Evolutionary conservation across 129 eudicot species (phyloP).

Genomic region (Glebionis coronaria): DNA sequence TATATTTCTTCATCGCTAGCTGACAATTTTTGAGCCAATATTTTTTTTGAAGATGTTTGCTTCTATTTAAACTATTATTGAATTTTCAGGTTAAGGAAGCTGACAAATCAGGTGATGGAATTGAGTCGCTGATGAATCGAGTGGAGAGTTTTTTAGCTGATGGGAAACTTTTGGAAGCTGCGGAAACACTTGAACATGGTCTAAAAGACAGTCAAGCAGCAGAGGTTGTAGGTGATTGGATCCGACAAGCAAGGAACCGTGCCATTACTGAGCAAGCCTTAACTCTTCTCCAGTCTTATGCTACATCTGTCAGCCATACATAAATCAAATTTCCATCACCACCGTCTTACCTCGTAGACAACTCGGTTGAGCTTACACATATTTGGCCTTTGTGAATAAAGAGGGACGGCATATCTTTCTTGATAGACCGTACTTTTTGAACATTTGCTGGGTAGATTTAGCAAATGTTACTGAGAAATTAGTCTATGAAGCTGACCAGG

Average conservation of each 20-base stretch:
- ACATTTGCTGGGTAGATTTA: not conserved
- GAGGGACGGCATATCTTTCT: slow-evolving; percentile 11
- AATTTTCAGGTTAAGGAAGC: slow-evolving; percentile 67
- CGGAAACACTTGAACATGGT: slow-evolving; percentile 79
- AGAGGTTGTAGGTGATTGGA: slow-evolving; percentile 70
- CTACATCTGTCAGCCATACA: slow-evolving; percentile 72
- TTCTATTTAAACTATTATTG: not conserved
- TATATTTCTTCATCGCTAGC: not conserved
- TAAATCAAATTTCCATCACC: slow-evolving; percentile 18
- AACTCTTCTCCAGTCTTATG: slow-evolving; percentile 71
- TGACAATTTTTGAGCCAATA: not conserved
- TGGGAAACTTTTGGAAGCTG: slow-evolving; percentile 83
- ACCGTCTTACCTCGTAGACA: not conserved
- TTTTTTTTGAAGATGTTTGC: not conserved
- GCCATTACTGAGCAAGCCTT: slow-evolving; percentile 91
- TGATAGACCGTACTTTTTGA: not conserved
- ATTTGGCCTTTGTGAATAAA: slow-evolving; percentile 3
- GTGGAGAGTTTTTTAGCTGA: slow-evolving; percentile 69
- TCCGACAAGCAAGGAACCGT: slow-evolving; percentile 65
- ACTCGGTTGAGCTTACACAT: slow-evolving; percentile 3
- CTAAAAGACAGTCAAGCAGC: slow-evolving; percentile 74
- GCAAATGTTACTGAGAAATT: not conserved
- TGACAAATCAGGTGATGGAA: slow-evolving; percentile 76
- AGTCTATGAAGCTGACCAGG: not conserved
- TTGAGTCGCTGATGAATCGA: slow-evolving; percentile 74